Conservation (phyloP, 768 basidiomycete genomes). For the Leucosporidium creatinivorum region DNA sequence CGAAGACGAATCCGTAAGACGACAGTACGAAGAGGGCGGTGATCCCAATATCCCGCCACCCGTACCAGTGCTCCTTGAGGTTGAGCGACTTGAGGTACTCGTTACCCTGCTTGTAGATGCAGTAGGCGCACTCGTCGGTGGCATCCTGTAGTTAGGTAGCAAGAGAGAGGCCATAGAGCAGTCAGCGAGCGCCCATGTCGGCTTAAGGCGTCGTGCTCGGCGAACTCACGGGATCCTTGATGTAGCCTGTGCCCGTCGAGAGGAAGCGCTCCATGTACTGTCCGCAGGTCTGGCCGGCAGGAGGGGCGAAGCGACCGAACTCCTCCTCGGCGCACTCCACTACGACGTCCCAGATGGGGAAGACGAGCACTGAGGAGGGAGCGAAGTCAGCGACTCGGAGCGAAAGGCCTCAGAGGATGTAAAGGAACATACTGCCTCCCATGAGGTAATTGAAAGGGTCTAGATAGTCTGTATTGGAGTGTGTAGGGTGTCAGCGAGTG, state of each 20-base stretch:
- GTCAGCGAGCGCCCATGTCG: too few relatives aligned
- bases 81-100: conserved; percentile 64
- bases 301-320: conserved; percentile 64
- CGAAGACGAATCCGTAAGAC: too few relatives aligned
- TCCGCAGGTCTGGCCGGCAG: conserved; percentile 62
- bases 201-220: too few relatives aligned
- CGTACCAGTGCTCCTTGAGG: conserved; percentile 49
- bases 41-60: conserved; percentile 35
- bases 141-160: conserved; percentile 58
- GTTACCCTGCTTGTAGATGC: conserved; percentile 56
- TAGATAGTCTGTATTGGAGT: too few relatives aligned
- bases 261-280: conserved; percentile 64
- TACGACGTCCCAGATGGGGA: too few relatives aligned
- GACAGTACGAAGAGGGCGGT: conserved; percentile 1
- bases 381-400: not conserved
- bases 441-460: too few relatives aligned
- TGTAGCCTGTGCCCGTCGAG: conserved; percentile 58
- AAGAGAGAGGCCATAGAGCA: too few relatives aligned
- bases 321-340: conserved; percentile 54
- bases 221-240: conserved; percentile 43
- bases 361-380: too few relatives aligned
- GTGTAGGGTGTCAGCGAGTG: too few relatives aligned
- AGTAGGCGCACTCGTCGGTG: conserved; percentile 61
- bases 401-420: too few relatives aligned
- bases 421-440: too few relatives aligned